Evolutionary conservation across 495 filamentous ascomycete genomes (phyloP).

Genomic region (Cudoniella acicularis): DNA sequence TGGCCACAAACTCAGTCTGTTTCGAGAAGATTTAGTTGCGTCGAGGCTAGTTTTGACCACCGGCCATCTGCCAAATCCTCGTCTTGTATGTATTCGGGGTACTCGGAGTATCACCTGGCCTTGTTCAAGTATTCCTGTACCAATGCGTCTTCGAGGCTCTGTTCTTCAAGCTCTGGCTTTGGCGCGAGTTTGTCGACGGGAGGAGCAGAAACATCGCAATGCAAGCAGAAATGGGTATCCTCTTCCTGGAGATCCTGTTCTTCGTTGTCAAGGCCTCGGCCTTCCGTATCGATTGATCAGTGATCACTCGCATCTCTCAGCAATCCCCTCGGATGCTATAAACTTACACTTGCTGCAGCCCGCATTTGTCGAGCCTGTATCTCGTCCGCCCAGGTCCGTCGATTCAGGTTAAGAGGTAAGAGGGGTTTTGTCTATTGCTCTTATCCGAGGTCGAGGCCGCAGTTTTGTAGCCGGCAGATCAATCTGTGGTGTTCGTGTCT

Average conservation of each 20-base stretch:
- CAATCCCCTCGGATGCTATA: conserved; percentile 2
- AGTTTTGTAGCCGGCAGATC: too few species aligned
- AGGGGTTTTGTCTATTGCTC: conserved; percentile 12
- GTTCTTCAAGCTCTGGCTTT: conserved; percentile 6
- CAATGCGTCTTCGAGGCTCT: conserved; percentile 1
- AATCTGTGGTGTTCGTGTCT: too few species aligned
- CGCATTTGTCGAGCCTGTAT: conserved; percentile 5
- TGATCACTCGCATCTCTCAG: conserved; percentile 6
- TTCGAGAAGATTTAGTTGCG: too few species aligned
- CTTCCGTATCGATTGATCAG: conserved; percentile 5
- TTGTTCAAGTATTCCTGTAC: conserved; percentile 16
- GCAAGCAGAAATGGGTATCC: conserved; percentile 19
- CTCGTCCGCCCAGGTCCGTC: not conserved
- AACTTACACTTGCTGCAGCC: conserved; percentile 15
- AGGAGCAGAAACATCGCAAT: not conserved
- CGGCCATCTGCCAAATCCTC: too few species aligned
- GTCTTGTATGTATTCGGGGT: too few species aligned
- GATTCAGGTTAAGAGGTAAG: conserved; percentile 11
- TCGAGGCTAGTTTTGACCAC: too few species aligned
- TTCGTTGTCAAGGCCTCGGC: conserved; percentile 13
- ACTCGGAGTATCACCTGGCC: too few species aligned
- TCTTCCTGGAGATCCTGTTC: conserved; percentile 19
- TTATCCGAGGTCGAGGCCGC: not conserved
- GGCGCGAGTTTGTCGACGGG: not conserved
- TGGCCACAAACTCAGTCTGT: too few species aligned